Conservation (phyloP, 495 filamentous ascomycete species). For the Halenospora varia region DNA sequence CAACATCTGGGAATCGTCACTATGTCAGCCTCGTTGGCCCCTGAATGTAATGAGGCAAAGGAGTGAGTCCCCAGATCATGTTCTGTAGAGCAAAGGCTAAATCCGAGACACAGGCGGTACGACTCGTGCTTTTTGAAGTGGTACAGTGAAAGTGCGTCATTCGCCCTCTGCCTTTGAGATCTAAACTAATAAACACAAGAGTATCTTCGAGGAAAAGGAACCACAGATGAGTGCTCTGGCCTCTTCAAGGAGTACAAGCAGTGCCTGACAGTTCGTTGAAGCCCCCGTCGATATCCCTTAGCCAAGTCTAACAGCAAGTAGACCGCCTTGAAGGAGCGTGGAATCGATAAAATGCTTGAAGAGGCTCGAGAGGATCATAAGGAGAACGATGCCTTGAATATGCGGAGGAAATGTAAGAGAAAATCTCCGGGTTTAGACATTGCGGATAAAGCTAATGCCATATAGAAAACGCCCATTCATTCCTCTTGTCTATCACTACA, state of each 20-base stretch:
- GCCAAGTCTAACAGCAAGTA: constrained; percentile 28
- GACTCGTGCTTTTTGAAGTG: constrained; percentile 93
- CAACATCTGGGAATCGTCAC: too few species aligned
- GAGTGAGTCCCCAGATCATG: constrained; percentile 51
- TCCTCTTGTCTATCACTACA: not conserved
- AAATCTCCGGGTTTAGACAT: not conserved
- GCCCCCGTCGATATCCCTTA: constrained; percentile 7
- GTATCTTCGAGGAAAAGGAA: constrained; percentile 76
- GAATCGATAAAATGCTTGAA: constrained; percentile 81
- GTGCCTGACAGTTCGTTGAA: constrained; percentile 66
- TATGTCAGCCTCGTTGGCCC: constrained; percentile 55
- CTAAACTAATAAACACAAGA: constrained; percentile 45
- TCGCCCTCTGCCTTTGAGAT: not conserved
- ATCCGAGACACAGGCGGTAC: constrained; percentile 59
- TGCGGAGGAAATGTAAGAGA: constrained; percentile 47
- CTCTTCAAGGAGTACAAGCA: constrained; percentile 83
- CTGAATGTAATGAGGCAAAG: constrained; percentile 82
- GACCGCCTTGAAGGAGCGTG: constrained; percentile 76
- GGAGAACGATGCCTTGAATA: constrained; percentile 71
- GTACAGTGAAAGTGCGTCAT: constrained; percentile 84
- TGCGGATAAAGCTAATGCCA: not conserved
- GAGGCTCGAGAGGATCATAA: constrained; percentile 78
- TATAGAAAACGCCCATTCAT: not conserved
- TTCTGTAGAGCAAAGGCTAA: constrained; percentile 5
- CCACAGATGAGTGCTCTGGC: constrained; percentile 75